These are phyloP conservation scores for Kazachstania kunashirensis DNA, from an alignment of 805 yeast genomes.

Conservation along the genomic window DNA sequence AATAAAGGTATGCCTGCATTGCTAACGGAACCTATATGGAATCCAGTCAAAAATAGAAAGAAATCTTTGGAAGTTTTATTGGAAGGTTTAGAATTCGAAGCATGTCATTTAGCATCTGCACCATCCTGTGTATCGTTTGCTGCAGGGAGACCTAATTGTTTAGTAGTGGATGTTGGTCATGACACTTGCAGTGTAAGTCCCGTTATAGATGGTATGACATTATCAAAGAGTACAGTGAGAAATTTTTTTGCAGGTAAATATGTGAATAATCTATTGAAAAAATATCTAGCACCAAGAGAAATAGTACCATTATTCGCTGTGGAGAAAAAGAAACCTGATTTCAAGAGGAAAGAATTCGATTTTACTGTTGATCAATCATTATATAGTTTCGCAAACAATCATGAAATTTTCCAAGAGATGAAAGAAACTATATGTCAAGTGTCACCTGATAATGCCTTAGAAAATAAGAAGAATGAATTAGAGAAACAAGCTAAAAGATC, in stretches of 20 bases:
- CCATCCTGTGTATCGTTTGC: constrained; percentile 89
- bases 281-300: constrained; percentile 28
- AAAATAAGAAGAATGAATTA: constrained; percentile 19
- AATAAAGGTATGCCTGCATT: constrained; percentile 46
- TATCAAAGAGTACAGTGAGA: constrained; percentile 57
- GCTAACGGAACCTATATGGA: constrained; percentile 85
- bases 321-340: constrained; percentile 26
- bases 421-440: constrained; percentile 61
- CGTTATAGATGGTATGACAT: constrained; percentile 70
- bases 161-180: constrained; percentile 81
- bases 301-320: constrained; percentile 27
- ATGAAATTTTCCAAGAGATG: constrained; percentile 53
- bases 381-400: constrained; percentile 45
- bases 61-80: constrained; percentile 62
- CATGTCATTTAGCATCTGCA: constrained; percentile 66
- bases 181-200: constrained; percentile 70
- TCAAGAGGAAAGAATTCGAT: constrained; percentile 18
- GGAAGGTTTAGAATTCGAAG: constrained; percentile 66
- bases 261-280: constrained; percentile 30
- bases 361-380: constrained; percentile 37
- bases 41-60: constrained; percentile 52
- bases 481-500: constrained; percentile 32
- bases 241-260: constrained; percentile 69
- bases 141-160: constrained; percentile 77
- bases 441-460: constrained; percentile 17